phyloP scores from a whole-genome alignment of 1,284 basidiomycete genomes.

The Athelia sp. region DNA sequence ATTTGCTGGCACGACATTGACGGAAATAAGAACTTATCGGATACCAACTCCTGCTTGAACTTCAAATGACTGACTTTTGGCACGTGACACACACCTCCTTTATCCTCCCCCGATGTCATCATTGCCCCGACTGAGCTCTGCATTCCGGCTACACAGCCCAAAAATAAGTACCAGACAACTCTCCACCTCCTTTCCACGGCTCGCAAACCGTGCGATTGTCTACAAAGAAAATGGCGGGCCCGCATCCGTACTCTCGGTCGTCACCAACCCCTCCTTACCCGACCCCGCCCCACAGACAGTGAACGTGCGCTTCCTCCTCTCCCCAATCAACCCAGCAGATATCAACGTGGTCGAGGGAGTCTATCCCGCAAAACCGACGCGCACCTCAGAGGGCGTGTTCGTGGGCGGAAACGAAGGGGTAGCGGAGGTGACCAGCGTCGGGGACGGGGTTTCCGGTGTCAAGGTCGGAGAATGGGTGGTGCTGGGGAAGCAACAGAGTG shows the following conservation, averaged over 20 bases:
- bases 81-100: too few relatives aligned
- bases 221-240: conserved; percentile 61
- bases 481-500: conserved; percentile 61
- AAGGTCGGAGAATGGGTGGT: conserved; percentile 70
- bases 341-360: conserved; percentile 80
- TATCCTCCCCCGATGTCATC: too few relatives aligned
- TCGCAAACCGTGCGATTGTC: conserved; percentile 55
- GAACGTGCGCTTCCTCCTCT: conserved; percentile 67
- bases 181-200: conserved; percentile 12
- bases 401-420: conserved; percentile 80
- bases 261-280: conserved; percentile 49
- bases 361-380: conserved; percentile 63
- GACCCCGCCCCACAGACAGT: conserved; percentile 49
- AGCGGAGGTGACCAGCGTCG: conserved; percentile 60
- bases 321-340: conserved; percentile 81
- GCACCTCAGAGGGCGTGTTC: conserved; percentile 36
- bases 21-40: too few relatives aligned
- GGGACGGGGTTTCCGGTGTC: conserved; percentile 44
- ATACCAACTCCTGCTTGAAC: too few relatives aligned
- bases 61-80: too few relatives aligned
- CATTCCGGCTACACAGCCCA: too few relatives aligned
- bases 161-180: conserved; percentile 6
- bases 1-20: too few relatives aligned
- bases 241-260: conserved; percentile 46
- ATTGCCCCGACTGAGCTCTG: too few relatives aligned